These are phyloP conservation scores for Umbelopsis ramanniana DNA, from an alignment of 192 early-diverging fungal genomes.

Conservation along the genomic window DNA sequence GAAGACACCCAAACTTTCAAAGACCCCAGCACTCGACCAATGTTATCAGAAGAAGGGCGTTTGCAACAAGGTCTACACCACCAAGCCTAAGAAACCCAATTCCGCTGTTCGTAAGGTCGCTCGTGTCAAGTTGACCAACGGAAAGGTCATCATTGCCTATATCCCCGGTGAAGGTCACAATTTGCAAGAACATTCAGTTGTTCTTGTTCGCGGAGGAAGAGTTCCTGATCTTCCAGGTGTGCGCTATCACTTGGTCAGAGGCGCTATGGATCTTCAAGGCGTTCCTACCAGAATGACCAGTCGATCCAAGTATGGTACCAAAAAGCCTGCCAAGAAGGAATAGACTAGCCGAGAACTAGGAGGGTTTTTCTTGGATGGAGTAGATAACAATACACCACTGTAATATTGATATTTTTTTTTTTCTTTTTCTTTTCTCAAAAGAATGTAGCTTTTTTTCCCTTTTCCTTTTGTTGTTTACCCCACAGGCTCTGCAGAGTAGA, in stretches of 20 bases:
- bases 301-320: conserved; percentile 91
- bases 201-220: conserved; percentile 93
- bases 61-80: conserved; percentile 93
- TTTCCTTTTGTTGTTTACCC: too few relatives aligned
- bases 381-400: neutral
- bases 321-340: conserved; percentile 42
- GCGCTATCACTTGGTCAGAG: conserved; percentile 91
- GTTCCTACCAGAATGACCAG: conserved; percentile 81
- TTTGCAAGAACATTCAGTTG: conserved; percentile 96
- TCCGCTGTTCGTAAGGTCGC: conserved; percentile 95
- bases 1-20: conserved; percentile 62
- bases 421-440: too few relatives aligned
- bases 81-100: conserved; percentile 98
- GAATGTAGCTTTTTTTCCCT: too few relatives aligned
- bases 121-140: conserved; percentile 90
- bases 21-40: conserved; percentile 82
- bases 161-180: conserved; percentile 99
- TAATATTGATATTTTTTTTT: neutral
- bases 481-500: too few relatives aligned
- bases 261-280: conserved; percentile 93
- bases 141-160: conserved; percentile 91
- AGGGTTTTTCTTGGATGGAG: neutral
- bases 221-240: conserved; percentile 98
- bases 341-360: neutral
- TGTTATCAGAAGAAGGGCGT: conserved; percentile 93